Evolutionary conservation across 352 stramenopile species (phyloP), one percentile per base, ranked within the genome.

Genomic region (Peronospora belbahrii): DNA sequence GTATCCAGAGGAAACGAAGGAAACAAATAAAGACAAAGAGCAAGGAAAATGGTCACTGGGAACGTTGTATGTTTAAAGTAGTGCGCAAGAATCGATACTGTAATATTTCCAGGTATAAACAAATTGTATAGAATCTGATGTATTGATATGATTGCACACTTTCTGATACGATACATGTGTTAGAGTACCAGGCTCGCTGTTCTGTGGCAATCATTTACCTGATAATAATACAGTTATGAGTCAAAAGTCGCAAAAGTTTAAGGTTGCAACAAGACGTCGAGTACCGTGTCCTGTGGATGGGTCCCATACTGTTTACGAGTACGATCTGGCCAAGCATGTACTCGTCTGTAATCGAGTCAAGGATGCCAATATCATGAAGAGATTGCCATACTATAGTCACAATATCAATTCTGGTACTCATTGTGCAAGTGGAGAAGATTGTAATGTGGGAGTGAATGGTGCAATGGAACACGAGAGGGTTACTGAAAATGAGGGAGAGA

Each of bases 31-130:
- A 92, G 60, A 36, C 51, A 5, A 44, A 63, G 15, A 63, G 69
- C 2, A 75, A 70, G 38, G 54, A 70, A 15, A 56, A 44, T 3
- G 77, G 68, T 24, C 56, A 80, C 43, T 92, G 81, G 81, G 65
- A 80, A 2, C 71, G 75, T 38, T 92, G 81, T 57, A 83, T 89
- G 75, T 89, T 88, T 51, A 69, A 65, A 23, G 59, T 92, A 24
- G 62, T 80, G 57, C 71, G 74, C 41, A 92, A 92, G 59, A 78
- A 86, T 35, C 81, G 81, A 53, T 89, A 67, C 37, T 92, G 81
- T 57, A 92, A 89, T 57, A 84, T 89, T 27, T 42, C 68, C 11
- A 68, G 77, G 80, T 92, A n/a, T n/a, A n/a, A 48, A 36, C 48
- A 15, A 27, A 11, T 0, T 8, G 3, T 24, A 32, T 41, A 24